These are phyloP conservation scores for Raffaelea arxii DNA, from an alignment of 2,329 filamentous ascomycete genomes.

Conservation along the genomic window DNA sequence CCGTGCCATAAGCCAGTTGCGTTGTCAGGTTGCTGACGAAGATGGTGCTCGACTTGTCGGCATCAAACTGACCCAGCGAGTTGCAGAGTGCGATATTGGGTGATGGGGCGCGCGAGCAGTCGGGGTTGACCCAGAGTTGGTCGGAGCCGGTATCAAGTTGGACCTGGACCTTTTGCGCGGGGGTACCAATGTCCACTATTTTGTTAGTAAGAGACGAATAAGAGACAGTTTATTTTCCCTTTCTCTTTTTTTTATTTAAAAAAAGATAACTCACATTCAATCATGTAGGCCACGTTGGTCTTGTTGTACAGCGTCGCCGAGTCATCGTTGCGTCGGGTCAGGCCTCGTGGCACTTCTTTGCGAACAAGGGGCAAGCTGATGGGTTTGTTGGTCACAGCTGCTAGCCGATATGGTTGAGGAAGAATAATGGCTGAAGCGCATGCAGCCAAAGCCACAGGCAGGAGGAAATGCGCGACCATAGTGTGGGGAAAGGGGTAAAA, in stretches of 20 bases:
- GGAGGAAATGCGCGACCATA: background rate
- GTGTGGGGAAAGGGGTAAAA: background rate
- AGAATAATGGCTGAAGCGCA: background rate
- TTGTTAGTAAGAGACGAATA: background rate
- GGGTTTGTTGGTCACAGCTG: background rate
- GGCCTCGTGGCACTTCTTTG: background rate
- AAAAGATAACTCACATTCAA: conserved; percentile 7
- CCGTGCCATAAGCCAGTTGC: conserved; percentile 34
- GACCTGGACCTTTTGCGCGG: conserved; percentile 35
- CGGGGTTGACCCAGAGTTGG: conserved; percentile 50
- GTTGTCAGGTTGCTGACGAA: conserved; percentile 17
- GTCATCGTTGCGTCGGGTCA: conserved; percentile 2
- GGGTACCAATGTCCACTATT: conserved; percentile 39
- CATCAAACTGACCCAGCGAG: conserved; percentile 29
- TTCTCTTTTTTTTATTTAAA: background rate
- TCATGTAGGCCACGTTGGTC: conserved; percentile 11
- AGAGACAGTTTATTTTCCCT: background rate
- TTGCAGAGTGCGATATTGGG: conserved; percentile 25
- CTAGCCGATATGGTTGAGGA: background rate
- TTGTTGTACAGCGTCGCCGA: conserved; percentile 8
- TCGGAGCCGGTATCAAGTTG: conserved; percentile 45
- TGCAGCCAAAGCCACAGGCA: conserved; percentile 1
- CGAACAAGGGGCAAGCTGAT: conserved; percentile 5
- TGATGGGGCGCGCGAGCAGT: conserved; percentile 31
- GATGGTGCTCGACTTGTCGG: conserved; percentile 24